Conservation (phyloP, 352 stramenopile species). For the Phytopythium chamaehyphon region DNA sequence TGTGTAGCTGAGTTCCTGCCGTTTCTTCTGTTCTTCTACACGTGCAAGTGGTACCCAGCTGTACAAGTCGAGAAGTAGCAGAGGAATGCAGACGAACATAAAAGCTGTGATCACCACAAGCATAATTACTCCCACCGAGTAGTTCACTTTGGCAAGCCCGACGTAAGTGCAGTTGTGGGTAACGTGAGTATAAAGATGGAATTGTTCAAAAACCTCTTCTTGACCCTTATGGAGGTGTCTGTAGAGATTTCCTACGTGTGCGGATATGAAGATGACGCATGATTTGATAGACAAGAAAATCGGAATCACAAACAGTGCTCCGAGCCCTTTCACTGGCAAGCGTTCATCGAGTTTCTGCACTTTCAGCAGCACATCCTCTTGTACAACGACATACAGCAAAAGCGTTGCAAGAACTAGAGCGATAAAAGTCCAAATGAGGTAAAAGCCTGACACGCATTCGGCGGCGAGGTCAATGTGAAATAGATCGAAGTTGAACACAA, state of each 20-base stretch:
- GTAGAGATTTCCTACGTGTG: slow-evolving; percentile 29
- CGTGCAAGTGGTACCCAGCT: slow-evolving; percentile 40
- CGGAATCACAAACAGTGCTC: slow-evolving; percentile 41
- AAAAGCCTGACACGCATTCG: slow-evolving; percentile 37
- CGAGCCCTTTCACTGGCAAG: slow-evolving; percentile 34
- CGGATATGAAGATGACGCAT: slow-evolving; percentile 46
- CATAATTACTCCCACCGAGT: slow-evolving; percentile 26
- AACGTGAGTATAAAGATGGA: slow-evolving; percentile 15
- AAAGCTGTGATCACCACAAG: slow-evolving; percentile 38
- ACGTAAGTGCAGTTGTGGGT: slow-evolving; percentile 11
- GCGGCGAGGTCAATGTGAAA: slow-evolving; percentile 11
- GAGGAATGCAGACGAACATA: slow-evolving; percentile 42
- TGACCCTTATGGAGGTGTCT: slow-evolving; percentile 12
- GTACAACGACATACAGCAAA: slow-evolving; percentile 49
- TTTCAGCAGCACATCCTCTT: slow-evolving; percentile 51
- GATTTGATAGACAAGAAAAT: slow-evolving; percentile 52
- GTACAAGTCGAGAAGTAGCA: slow-evolving; percentile 50
- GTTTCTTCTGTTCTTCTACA: slow-evolving; percentile 23
- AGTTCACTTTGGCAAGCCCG: slow-evolving; percentile 24
- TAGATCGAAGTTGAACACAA: slow-evolving; percentile 21
- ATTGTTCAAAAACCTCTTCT: slow-evolving; percentile 1
- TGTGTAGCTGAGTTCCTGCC: slow-evolving; percentile 17
- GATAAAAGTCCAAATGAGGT: slow-evolving; percentile 18
- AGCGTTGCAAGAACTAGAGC: slow-evolving; percentile 29
- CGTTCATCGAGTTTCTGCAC: slow-evolving; percentile 51